Conservation (phyloP, 768 basidiomycete genomes). For the Clitopilus passeckerianus region DNA sequence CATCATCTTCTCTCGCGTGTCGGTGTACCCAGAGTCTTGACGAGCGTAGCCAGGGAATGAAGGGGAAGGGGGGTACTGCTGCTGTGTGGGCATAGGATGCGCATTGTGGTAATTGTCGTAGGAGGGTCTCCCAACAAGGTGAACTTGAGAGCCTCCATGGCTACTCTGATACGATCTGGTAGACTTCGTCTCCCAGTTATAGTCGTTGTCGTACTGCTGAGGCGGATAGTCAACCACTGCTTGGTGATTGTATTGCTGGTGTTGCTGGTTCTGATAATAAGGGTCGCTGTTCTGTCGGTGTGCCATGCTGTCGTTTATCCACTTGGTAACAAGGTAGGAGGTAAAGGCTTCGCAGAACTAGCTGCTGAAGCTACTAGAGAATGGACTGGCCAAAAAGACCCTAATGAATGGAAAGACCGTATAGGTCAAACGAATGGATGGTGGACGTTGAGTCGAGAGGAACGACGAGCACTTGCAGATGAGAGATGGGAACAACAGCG, state of each 20-base stretch:
- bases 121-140: slow-evolving; percentile 66
- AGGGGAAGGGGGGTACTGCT: slow-evolving; percentile 59
- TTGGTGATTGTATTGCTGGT: slow-evolving; percentile 16
- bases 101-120: slow-evolving; percentile 35
- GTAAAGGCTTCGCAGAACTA: slow-evolving; percentile 14
- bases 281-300: slow-evolving; percentile 51
- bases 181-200: slow-evolving; percentile 47
- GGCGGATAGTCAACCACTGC: slow-evolving; percentile 32
- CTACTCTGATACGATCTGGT: slow-evolving; percentile 61
- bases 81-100: slow-evolving; percentile 49
- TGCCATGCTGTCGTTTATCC: slow-evolving; percentile 36
- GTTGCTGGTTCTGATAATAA: slow-evolving; percentile 30
- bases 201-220: slow-evolving; percentile 30
- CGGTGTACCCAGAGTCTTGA: slow-evolving; percentile 56
- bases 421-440: not conserved
- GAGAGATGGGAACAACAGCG: slow-evolving; percentile 5
- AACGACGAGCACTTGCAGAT: not conserved
- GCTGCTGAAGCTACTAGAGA: not conserved
- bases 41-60: slow-evolving; percentile 43
- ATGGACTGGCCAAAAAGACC: not conserved
- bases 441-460: slow-evolving; percentile 13
- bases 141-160: slow-evolving; percentile 65
- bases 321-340: slow-evolving; percentile 11
- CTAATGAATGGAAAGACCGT: not conserved
- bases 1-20: slow-evolving; percentile 76